These are phyloP conservation scores for Castanopsis chinensis DNA, from an alignment of 306 rosid species.

Conservation along the genomic window DNA sequence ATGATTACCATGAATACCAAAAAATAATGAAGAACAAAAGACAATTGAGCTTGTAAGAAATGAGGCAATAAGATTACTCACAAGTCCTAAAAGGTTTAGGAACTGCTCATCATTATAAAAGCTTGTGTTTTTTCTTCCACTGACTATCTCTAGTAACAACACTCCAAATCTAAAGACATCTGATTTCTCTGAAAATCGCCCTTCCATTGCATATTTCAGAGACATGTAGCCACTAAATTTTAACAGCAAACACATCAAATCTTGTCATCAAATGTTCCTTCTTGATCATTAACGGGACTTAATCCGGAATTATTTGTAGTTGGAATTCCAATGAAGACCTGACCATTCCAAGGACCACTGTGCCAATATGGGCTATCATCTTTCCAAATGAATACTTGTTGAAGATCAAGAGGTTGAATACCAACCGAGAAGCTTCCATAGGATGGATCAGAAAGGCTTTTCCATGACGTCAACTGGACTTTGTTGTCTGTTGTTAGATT, in stretches of 20 bases:
- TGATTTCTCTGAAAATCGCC: background rate
- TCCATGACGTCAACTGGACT: slow-evolving; percentile 22
- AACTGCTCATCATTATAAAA: background rate
- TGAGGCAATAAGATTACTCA: background rate
- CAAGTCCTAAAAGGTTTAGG: slow-evolving; percentile 12
- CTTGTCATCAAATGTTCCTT: slow-evolving; percentile 25
- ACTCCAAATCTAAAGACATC: slow-evolving; percentile 7
- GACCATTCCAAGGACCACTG: slow-evolving; percentile 49
- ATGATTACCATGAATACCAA: too few relatives aligned
- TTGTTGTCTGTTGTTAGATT: background rate
- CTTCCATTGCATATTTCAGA: background rate
- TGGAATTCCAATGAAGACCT: slow-evolving; percentile 34
- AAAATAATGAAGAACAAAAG: too few relatives aligned
- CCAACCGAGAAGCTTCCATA: slow-evolving; percentile 24
- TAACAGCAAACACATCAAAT: too few relatives aligned
- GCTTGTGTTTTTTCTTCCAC: background rate
- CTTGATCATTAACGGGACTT: background rate
- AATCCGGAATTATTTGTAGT: slow-evolving; percentile 26
- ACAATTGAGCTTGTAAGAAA: too few relatives aligned
- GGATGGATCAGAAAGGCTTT: slow-evolving; percentile 36
- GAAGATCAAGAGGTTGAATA: slow-evolving; percentile 9
- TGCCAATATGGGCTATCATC: slow-evolving; percentile 24
- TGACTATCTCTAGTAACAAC: background rate
- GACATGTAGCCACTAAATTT: too few relatives aligned
- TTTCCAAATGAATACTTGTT: slow-evolving; percentile 36